phyloP scores from a whole-genome alignment of 1,284 basidiomycete genomes.

The Malassezia furfur region DNA sequence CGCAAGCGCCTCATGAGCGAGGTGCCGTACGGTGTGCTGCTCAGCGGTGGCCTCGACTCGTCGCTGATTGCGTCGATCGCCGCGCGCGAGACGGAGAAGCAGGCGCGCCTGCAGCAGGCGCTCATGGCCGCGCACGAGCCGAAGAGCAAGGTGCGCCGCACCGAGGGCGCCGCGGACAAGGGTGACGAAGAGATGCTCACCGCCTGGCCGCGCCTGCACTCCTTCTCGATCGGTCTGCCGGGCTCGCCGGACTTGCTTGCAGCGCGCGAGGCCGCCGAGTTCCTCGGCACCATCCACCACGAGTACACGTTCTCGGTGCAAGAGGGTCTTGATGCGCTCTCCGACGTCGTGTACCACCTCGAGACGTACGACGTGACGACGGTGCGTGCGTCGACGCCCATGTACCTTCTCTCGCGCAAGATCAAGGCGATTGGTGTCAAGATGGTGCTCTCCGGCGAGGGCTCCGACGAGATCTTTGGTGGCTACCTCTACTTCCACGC shows the following conservation, averaged over 20 bases:
- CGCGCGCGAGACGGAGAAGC: conserved; percentile 89
- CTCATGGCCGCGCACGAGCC: conserved; percentile 24
- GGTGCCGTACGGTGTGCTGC: conserved; percentile 92
- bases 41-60: conserved; percentile 91
- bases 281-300: conserved; percentile 88
- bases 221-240: conserved; percentile 91
- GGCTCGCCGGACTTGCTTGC: conserved; percentile 92
- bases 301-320: conserved; percentile 98
- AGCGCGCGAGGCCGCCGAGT: conserved; percentile 85
- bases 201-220: conserved; percentile 93
- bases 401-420: conserved; percentile 93
- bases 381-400: conserved; percentile 90
- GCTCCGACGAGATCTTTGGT: conserved; percentile 94
- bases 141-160: conserved; percentile 21
- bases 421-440: conserved; percentile 99
- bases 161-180: conserved; percentile 16
- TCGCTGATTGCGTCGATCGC: conserved; percentile 93
- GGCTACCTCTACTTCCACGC: conserved; percentile 99
- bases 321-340: conserved; percentile 92
- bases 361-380: conserved; percentile 99
- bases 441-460: conserved; percentile 98
- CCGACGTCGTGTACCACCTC: conserved; percentile 95
- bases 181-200: conserved; percentile 51
- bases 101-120: conserved; percentile 51
- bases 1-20: conserved; percentile 96